Conservation (phyloP, 1,139 yeast species). For the Taphrina deformans region DNA sequence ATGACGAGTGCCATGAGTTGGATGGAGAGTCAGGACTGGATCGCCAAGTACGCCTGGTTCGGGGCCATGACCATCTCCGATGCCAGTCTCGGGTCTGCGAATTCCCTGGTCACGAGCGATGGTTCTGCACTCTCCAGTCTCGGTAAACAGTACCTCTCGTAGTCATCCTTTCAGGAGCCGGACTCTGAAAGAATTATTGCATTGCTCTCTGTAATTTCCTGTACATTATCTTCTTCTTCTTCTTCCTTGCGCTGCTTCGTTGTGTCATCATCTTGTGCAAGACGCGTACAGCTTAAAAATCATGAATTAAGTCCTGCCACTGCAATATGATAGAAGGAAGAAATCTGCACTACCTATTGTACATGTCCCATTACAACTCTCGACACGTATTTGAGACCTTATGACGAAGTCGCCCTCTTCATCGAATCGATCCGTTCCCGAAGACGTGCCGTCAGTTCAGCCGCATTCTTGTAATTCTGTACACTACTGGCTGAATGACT, state of each 20-base stretch:
- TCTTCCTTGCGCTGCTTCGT: no score
- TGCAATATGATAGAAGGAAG: background rate
- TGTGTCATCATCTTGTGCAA: no score
- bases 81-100: constrained; percentile 15
- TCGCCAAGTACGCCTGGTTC: constrained; percentile 35
- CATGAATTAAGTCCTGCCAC: background rate
- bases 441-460: constrained; percentile 80
- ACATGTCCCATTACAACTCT: background rate
- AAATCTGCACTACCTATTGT: background rate
- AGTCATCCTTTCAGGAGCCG: constrained; percentile 1
- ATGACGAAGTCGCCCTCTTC: constrained; percentile 49
- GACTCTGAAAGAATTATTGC: background rate
- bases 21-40: constrained; percentile 24
- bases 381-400: background rate
- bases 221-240: no score
- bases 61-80: constrained; percentile 25
- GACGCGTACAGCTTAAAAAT: no score
- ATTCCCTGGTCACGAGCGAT: constrained; percentile 23
- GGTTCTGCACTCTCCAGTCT: constrained; percentile 24
- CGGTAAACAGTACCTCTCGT: constrained; percentile 29
- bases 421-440: constrained; percentile 86
- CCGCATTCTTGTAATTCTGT: constrained; percentile 74
- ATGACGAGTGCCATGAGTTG: constrained; percentile 21
- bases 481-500: background rate
- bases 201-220: no score